A percentile compares a stretch with the other conserved stretches of the same genome.
phyloP scores from a whole-genome alignment of 257 asterid species.

The Plantago ovata region DNA sequence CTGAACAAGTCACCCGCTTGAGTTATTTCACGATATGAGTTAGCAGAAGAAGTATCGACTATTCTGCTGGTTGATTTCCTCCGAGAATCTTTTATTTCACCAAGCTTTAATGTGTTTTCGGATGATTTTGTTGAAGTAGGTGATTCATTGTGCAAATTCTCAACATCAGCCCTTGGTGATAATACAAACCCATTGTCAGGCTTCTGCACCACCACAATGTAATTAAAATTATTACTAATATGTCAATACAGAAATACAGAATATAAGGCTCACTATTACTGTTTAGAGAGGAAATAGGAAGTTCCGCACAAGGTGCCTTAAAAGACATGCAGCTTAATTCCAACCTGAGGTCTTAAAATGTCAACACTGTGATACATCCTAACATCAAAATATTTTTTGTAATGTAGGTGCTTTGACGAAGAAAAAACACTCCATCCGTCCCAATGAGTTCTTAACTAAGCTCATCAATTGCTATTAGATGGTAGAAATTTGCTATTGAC shows the following conservation, averaged over 20 bases:
- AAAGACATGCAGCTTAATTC: too few relatives aligned
- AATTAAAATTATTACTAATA: neutral
- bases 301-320: too few relatives aligned
- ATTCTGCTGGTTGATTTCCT: slow-evolving; percentile 62
- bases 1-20: slow-evolving; percentile 84
- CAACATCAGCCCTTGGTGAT: slow-evolving; percentile 48
- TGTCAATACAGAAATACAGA: too few relatives aligned
- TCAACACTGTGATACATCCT: too few relatives aligned
- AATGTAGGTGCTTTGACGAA: too few relatives aligned
- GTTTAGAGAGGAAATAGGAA: too few relatives aligned
- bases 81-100: slow-evolving; percentile 52
- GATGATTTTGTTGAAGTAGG: slow-evolving; percentile 61
- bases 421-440: too few relatives aligned
- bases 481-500: neutral
- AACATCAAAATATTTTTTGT: too few relatives aligned
- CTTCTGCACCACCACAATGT: slow-evolving; percentile 46
- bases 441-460: neutral
- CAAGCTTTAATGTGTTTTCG: slow-evolving; percentile 36
- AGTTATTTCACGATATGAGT: slow-evolving; percentile 52
- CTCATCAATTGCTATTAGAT: neutral
- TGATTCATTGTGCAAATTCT: slow-evolving; percentile 61
- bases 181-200: slow-evolving; percentile 41
- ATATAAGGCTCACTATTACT: neutral
- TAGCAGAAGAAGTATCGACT: slow-evolving; percentile 38
- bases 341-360: too few relatives aligned